A percentile compares a stretch with the other conserved stretches of the same genome.
Evolutionary conservation across 805 yeast genomes (phyloP).

Genomic region (Monosporozyma solicola): DNA sequence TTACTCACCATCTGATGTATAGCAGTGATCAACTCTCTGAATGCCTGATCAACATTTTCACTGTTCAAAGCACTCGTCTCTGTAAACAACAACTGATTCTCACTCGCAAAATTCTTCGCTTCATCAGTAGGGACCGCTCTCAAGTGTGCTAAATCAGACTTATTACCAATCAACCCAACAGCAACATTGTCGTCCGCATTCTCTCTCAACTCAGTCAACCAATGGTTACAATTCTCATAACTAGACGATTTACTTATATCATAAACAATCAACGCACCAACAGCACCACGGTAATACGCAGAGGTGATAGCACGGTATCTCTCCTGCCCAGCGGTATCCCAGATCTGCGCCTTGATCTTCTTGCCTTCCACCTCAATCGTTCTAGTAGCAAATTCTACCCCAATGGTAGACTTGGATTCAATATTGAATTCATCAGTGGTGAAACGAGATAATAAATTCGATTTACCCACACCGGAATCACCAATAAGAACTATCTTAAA

Average conservation of each 20-base stretch:
- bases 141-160: slow-evolving; percentile 81
- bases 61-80: slow-evolving; percentile 94
- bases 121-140: slow-evolving; percentile 98
- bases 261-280: slow-evolving; percentile 91
- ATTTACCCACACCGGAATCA: slow-evolving; percentile 95
- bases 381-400: slow-evolving; percentile 96
- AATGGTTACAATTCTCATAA: slow-evolving; percentile 76
- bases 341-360: slow-evolving; percentile 80
- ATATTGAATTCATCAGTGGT: slow-evolving; percentile 93
- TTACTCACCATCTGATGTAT: slow-evolving; percentile 91
- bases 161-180: slow-evolving; percentile 88
- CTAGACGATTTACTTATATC: slow-evolving; percentile 88
- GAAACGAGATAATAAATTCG: slow-evolving; percentile 86
- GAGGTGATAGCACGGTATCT: slow-evolving; percentile 96
- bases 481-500: slow-evolving; percentile 93
- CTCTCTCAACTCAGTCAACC: slow-evolving; percentile 85
- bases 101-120: slow-evolving; percentile 89
- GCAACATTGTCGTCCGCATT: slow-evolving; percentile 93
- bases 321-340: slow-evolving; percentile 99
- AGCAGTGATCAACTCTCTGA: slow-evolving; percentile 85
- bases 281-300: slow-evolving; percentile 97
- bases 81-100: slow-evolving; percentile 83
- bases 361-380: slow-evolving; percentile 82
- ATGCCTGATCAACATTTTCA: slow-evolving; percentile 90
- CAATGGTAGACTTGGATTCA: slow-evolving; percentile 90